Percentiles rank a stretch among this genome's conserved stretches.
phyloP scores from a whole-genome alignment of 768 basidiomycete species.

The Russula lepida region DNA sequence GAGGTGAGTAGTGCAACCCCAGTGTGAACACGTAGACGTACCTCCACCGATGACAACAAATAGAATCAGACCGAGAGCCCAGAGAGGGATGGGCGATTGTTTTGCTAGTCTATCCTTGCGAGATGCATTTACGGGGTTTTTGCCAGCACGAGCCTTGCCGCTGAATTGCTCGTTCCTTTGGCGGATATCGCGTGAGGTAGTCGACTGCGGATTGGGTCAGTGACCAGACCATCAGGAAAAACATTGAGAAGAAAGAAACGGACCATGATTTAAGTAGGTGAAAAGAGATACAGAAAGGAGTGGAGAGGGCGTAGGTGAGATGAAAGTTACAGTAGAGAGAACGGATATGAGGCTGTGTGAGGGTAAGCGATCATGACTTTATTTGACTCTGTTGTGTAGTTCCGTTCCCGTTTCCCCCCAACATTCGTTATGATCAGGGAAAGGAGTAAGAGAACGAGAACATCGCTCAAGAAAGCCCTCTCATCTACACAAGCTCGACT shows the following conservation, averaged over 20 bases:
- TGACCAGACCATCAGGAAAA: not conserved
- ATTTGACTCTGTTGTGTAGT: constrained; percentile 13
- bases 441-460: constrained; percentile 29
- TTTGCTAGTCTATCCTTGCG: constrained; percentile 63
- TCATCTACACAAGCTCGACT: constrained; percentile 62
- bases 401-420: not conserved
- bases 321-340: constrained; percentile 5
- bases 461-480: constrained; percentile 56
- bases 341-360: not conserved
- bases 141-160: constrained; percentile 60
- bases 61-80: constrained; percentile 63
- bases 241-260: not conserved
- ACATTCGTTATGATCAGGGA: constrained; percentile 1
- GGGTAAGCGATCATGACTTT: not conserved
- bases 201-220: not conserved
- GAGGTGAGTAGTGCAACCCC: not conserved
- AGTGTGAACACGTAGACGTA: constrained; percentile 28
- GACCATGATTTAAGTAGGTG: not conserved
- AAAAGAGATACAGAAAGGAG: constrained; percentile 6
- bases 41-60: constrained; percentile 81
- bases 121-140: constrained; percentile 65
- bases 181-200: constrained; percentile 76
- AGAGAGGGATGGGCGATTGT: constrained; percentile 64
- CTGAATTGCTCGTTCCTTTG: constrained; percentile 77
- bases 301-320: not conserved